A percentile compares a stretch with the other conserved stretches of the same genome.
These are phyloP conservation scores for Chloris gayana DNA, from an alignment of 176 grass and related monocot genomes.

Conservation along the genomic window DNA sequence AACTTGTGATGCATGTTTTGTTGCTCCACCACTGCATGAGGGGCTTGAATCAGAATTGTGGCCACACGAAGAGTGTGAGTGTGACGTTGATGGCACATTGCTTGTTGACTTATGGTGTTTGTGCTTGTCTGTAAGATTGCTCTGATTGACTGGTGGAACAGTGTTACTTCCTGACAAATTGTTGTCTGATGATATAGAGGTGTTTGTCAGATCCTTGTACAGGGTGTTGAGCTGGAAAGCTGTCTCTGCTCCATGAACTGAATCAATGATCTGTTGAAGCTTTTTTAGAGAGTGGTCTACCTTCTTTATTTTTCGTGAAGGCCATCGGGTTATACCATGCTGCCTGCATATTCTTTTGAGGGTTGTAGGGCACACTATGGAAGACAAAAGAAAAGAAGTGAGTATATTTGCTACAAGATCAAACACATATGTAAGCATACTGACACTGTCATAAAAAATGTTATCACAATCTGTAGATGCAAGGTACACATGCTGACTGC, in stretches of 20 bases:
- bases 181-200: constrained; percentile 59
- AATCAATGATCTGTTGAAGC: constrained; percentile 88
- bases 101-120: constrained; percentile 28
- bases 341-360: constrained; percentile 99
- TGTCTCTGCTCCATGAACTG: constrained; percentile 86
- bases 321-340: constrained; percentile 94
- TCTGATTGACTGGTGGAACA: constrained; percentile 50
- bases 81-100: constrained; percentile 56
- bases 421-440: constrained; percentile 17
- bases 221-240: constrained; percentile 72
- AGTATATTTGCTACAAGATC: constrained; percentile 26
- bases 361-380: constrained; percentile 89
- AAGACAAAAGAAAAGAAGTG: constrained; percentile 36
- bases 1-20: constrained; percentile 42
- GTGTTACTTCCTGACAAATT: constrained; percentile 54
- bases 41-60: constrained; percentile 69
- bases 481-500: constrained; percentile 20
- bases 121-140: constrained; percentile 39
- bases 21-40: constrained; percentile 53
- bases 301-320: constrained; percentile 95
- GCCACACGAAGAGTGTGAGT: constrained; percentile 60
- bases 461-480: background rate
- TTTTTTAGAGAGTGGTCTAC: constrained; percentile 94
- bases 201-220: constrained; percentile 77
- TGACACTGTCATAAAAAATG: constrained; percentile 19